These are phyloP conservation scores for Annulohypoxylon maeteangense DNA, from an alignment of 495 filamentous ascomycete species.

Conservation along the genomic window DNA sequence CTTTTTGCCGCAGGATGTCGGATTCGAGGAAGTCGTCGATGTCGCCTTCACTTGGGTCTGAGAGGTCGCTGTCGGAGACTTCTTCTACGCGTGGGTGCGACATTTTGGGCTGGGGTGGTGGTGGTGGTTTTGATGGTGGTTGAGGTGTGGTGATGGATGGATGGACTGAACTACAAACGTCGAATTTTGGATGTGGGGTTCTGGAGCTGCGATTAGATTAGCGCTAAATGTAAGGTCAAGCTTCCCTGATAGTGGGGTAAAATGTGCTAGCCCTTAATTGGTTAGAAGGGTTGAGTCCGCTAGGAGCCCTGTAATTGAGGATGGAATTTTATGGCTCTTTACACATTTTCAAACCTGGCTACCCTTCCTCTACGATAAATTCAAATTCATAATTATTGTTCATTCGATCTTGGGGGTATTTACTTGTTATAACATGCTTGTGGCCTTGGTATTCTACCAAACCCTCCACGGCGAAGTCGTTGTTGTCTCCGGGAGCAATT, in stretches of 20 bases:
- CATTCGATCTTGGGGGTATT: too few species aligned
- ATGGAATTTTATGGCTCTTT: neutral
- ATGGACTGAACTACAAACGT: neutral
- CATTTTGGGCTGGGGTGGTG: conserved; percentile 63
- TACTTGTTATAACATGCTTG: too few species aligned
- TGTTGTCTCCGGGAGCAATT: too few species aligned
- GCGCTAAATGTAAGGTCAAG: conserved; percentile 7
- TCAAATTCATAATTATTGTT: too few species aligned
- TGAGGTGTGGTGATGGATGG: conserved; percentile 1
- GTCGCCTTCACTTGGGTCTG: conserved; percentile 78
- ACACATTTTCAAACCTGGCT: neutral
- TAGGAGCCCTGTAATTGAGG: neutral
- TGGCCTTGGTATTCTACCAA: too few species aligned
- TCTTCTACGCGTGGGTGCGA: conserved; percentile 90
- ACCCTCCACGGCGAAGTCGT: too few species aligned
- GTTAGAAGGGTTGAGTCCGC: neutral
- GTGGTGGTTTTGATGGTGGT: neutral
- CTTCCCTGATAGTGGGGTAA: conserved; percentile 31
- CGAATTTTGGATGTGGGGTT: conserved; percentile 39
- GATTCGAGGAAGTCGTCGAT: conserved; percentile 65
- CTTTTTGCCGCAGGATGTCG: conserved; percentile 55
- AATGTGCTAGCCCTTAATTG: conserved; percentile 11
- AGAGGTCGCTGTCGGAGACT: conserved; percentile 77
- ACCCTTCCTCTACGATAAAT: too few species aligned
- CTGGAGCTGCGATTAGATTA: conserved; percentile 3